phyloP scores from a whole-genome alignment of 2,329 filamentous ascomycete species.

The Xylaria sp. region DNA sequence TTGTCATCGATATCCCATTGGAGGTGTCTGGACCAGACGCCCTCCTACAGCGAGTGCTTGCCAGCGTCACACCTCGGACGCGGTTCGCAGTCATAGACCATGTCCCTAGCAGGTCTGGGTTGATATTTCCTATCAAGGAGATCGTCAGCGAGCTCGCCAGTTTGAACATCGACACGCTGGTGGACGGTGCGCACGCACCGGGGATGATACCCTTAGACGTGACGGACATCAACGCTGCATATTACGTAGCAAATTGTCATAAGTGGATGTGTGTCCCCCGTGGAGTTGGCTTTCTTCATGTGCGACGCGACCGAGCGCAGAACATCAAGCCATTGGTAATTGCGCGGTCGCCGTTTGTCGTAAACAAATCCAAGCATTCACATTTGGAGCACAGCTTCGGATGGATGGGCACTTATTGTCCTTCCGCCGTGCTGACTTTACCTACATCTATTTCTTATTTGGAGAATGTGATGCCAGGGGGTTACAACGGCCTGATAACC shows the following conservation, averaged over 20 bases:
- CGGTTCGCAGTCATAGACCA: constrained; percentile 31
- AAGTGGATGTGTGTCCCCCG: constrained; percentile 33
- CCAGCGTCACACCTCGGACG: constrained; percentile 27
- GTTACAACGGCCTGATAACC: constrained; percentile 16
- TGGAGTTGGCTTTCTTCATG: constrained; percentile 28
- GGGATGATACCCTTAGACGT: constrained; percentile 21
- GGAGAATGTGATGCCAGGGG: constrained; percentile 17
- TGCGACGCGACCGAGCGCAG: constrained; percentile 11
- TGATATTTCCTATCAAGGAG: constrained; percentile 28
- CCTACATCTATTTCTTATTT: constrained; percentile 22
- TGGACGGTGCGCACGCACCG: constrained; percentile 28
- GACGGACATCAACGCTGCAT: constrained; percentile 24
- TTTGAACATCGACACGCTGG: constrained; percentile 19
- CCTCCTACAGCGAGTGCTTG: constrained; percentile 20
- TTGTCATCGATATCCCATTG: constrained; percentile 22
- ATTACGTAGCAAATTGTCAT: constrained; percentile 27
- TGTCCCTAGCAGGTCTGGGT: constrained; percentile 21
- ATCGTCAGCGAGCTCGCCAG: constrained; percentile 26
- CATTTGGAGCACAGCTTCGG: constrained; percentile 27
- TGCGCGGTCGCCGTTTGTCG: constrained; percentile 16
- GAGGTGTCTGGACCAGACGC: constrained; percentile 13
- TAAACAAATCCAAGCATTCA: constrained; percentile 9
- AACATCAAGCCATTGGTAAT: constrained; percentile 22
- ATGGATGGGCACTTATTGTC: constrained; percentile 24
- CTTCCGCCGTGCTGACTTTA: constrained; percentile 20